Evolutionary conservation across 176 grass and related monocot genomes (phyloP), one percentile per base, ranked within the genome.

Genomic region (Miscanthus lutarioriparius): DNA sequence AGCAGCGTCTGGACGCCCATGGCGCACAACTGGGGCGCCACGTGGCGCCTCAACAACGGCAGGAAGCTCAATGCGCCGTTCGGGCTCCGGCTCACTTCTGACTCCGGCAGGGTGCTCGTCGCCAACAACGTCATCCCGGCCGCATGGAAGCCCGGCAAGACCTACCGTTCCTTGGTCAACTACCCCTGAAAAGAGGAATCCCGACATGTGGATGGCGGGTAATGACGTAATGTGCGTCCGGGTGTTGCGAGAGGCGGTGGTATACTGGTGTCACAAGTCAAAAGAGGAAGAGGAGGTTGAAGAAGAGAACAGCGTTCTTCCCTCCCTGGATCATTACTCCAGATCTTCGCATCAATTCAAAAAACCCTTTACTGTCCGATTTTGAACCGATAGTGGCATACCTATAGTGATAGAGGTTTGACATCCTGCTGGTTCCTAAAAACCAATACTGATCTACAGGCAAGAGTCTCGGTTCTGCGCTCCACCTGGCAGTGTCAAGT

Each of bases 21-120:
- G 91, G 51, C 20, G n/a, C 88, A 93, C 61, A 93, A 90, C 35
- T 96, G 91, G 88, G 94, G 94, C 8, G 91, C 94, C 0, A 59
- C 85, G 37, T 96, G 91, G 76, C 87, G 79, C 36, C 82, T 92
- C 77, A 67, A 85, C 76, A 89, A 84, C 3, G 94, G 94, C 28
- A 65, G 58, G 86, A 41, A 20, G 22, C 89, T 96, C 12, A 76
- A 40, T 0, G 83, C 77, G 8, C 94, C 94, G 0, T 93, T 96
- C 69, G 91, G 84, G 19, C 82, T 96, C 51, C 81, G 91, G 11
- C 88, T 96, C 69, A 96, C 89, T 27, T 93, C 94, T 45, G 84
- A 83, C 83, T 86, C 91, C 67, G 78, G 85, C 56, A 88, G 66
- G 84, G 83, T 84, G 16, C 80, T 93, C 19, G 47, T 93, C 72